Conservation (phyloP, 2,329 filamentous ascomycete species). For the Alternaria gansuensis region DNA sequence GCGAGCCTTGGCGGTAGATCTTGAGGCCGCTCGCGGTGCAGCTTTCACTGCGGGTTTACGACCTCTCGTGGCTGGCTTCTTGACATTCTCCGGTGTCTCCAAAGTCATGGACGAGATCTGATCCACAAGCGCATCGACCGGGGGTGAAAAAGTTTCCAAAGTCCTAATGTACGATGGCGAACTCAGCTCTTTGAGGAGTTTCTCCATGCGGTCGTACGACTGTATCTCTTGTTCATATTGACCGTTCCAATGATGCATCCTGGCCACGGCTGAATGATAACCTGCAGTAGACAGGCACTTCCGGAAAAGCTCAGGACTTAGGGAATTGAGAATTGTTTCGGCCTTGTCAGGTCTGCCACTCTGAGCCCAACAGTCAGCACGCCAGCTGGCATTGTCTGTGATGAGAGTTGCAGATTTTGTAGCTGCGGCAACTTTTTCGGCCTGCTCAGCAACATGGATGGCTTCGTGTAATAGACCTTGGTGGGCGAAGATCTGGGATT, state of each 20-base stretch:
- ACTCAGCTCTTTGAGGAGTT: slow-evolving; percentile 55
- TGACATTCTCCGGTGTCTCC: slow-evolving; percentile 23
- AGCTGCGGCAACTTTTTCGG: slow-evolving; percentile 76
- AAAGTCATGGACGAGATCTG: slow-evolving; percentile 57
- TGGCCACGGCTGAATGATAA: slow-evolving; percentile 60
- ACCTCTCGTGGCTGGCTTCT: slow-evolving; percentile 30
- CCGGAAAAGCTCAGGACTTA: slow-evolving; percentile 53
- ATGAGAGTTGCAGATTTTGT: slow-evolving; percentile 68
- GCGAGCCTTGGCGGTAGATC: slow-evolving; percentile 25
- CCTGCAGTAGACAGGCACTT: slow-evolving; percentile 63
- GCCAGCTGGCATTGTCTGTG: slow-evolving; percentile 57
- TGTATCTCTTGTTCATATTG: slow-evolving; percentile 59
- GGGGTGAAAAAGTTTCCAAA: slow-evolving; percentile 36
- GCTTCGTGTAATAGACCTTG: slow-evolving; percentile 90
- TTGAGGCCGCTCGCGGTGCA: slow-evolving; percentile 22
- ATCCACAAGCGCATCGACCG: slow-evolving; percentile 52
- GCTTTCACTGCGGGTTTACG: slow-evolving; percentile 37
- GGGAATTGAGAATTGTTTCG: slow-evolving; percentile 63
- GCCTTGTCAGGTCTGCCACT: slow-evolving; percentile 62
- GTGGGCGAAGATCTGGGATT: slow-evolving; percentile 81
- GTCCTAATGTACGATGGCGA: slow-evolving; percentile 44
- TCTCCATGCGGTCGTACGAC: slow-evolving; percentile 60
- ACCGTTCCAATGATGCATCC: slow-evolving; percentile 59
- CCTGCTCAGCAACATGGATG: slow-evolving; percentile 85
- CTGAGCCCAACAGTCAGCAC: slow-evolving; percentile 60